Base-by-base conservation (phyloP, 257 asterid species). In the Solanum rostratum region DNA sequence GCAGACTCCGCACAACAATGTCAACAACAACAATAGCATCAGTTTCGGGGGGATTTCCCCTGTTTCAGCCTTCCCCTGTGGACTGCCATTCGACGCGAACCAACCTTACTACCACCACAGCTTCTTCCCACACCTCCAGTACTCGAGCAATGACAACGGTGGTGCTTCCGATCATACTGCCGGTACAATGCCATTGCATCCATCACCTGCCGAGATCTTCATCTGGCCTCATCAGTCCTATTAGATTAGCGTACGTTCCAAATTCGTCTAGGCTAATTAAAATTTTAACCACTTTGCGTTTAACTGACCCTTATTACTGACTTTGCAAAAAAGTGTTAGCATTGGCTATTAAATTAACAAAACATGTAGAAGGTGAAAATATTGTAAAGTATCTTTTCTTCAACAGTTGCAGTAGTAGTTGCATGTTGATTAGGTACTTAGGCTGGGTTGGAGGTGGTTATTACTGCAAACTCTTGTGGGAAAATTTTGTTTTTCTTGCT, bases 161-260 rank as follows among this genome's bases (percentile, higher is more conserved):
- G 57, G 63, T 11, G 62, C 63, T 5, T 52, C 91, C 0, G 89
- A 83, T 69, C 79, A 69, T 10, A 43, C 92, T 0, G 43, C 92
- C 2, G 86, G 81, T 45, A 52, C 91, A 6, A 69, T 88, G 91
- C 92, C 88, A 18, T 85, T 89, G 80, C 86, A 93, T 88, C 89
- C 90, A 15, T 80, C 97, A 46, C 87, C 92, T 3, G 86, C 92
- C 0, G 99, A 96, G 91, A 91, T 88, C 49, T 93, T 88, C 92
- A 87, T 96, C 7, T 96, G 99, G 99, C 97, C 98, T 33, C 93
- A 93, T 85, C 97, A 91, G 85, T 90, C 97, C 20, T 94, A 93
- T 87, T 92, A 87, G 85, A 69, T 69, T 39, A 71, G n/a, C 12
- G 54, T n/a, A 13, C 14, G 24, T n/a, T n/a, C n/a, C 39, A n/a